Conservation (phyloP, 768 basidiomycete species). For the Phaeolepiota aurea region DNA sequence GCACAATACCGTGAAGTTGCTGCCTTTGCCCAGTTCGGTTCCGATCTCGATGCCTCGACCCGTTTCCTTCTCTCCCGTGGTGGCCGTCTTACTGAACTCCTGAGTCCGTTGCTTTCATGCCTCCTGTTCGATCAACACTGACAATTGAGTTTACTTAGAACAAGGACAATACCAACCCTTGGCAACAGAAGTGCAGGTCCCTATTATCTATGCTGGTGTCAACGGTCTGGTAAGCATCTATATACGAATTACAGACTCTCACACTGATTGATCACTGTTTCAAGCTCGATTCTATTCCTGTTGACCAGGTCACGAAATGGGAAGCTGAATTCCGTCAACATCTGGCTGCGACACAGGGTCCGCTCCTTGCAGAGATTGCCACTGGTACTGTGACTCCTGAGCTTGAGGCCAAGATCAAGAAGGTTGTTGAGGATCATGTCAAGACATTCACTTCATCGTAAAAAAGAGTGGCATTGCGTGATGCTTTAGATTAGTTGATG, state of each 20-base stretch:
- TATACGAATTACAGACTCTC: not conserved
- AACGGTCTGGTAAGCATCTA: conserved; percentile 80
- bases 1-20: conserved; percentile 99
- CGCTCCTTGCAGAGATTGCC: conserved; percentile 80
- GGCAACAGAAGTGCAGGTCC: conserved; percentile 93
- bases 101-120: conserved; percentile 45
- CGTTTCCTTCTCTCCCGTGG: conserved; percentile 98
- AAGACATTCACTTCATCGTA: conserved; percentile 65
- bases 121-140: conserved; percentile 5
- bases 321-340: conserved; percentile 89
- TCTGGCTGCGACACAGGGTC: conserved; percentile 62
- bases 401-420: conserved; percentile 92
- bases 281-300: conserved; percentile 89
- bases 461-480: conserved; percentile 16
- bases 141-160: conserved; percentile 39
- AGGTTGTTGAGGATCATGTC: conserved; percentile 86
- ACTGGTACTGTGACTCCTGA: conserved; percentile 81
- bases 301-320: conserved; percentile 91
- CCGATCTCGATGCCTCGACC: conserved; percentile 98
- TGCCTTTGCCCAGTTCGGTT: conserved; percentile 99
- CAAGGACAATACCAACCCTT: conserved; percentile 98
- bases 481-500: conserved; percentile 17
- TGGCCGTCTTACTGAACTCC: conserved; percentile 94
- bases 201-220: conserved; percentile 99
- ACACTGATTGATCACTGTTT: not conserved